phyloP scores from a whole-genome alignment of 352 stramenopile species.

The Phytophthora kernoviae region DNA sequence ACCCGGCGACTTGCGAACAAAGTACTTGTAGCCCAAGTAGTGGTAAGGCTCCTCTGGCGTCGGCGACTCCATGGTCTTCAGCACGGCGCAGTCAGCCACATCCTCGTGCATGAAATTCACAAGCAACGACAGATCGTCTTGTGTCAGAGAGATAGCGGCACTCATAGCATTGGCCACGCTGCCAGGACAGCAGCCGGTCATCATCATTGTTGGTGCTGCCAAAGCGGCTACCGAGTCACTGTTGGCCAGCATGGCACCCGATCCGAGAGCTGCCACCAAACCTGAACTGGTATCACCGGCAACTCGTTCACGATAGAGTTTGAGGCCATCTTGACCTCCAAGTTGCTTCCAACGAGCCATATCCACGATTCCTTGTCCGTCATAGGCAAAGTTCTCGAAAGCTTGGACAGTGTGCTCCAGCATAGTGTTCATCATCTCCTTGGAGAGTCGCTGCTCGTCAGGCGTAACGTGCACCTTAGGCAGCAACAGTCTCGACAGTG shows the following conservation, averaged over 20 bases:
- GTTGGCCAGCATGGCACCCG: constrained; percentile 35
- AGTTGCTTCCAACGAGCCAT: constrained; percentile 45
- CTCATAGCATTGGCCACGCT: constrained; percentile 55
- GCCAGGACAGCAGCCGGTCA: constrained; percentile 47
- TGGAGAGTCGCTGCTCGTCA: constrained; percentile 40
- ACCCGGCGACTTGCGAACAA: constrained; percentile 44
- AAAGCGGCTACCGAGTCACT: constrained; percentile 34
- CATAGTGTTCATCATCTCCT: constrained; percentile 49
- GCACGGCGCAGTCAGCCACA: constrained; percentile 34
- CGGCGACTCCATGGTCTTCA: constrained; percentile 31
- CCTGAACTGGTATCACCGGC: constrained; percentile 29
- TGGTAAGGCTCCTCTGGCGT: constrained; percentile 45
- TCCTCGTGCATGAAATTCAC: constrained; percentile 47
- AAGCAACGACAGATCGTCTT: constrained; percentile 51
- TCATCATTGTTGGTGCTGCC: constrained; percentile 37
- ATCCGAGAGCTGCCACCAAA: constrained; percentile 32
- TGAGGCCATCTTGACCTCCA: constrained; percentile 47
- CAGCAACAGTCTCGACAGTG: constrained; percentile 51
- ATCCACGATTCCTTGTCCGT: constrained; percentile 43
- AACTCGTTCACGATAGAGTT: constrained; percentile 54
- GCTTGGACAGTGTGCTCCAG: constrained; percentile 49
- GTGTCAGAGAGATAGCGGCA: constrained; percentile 43
- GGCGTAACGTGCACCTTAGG: constrained; percentile 44
- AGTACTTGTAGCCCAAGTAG: constrained; percentile 67
- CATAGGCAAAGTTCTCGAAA: constrained; percentile 49